Conservation (phyloP, 768 basidiomycete genomes). For the Epithele typhae region DNA sequence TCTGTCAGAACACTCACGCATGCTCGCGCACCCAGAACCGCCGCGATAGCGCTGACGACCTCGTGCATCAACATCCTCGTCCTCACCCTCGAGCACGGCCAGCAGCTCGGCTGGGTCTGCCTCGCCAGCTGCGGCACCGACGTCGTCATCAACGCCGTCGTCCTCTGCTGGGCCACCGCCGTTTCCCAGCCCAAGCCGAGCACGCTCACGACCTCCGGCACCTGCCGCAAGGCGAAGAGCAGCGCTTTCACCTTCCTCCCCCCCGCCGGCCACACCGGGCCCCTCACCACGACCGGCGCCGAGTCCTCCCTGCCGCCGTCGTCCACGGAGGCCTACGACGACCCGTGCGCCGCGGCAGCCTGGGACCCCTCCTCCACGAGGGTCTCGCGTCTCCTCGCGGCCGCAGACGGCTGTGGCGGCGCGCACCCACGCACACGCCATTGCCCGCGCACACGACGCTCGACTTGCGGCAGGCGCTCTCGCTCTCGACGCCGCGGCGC, state of each 20-base stretch:
- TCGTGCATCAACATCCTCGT: constrained; percentile 46
- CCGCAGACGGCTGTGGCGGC: too few relatives aligned
- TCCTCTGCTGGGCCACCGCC: constrained; percentile 44
- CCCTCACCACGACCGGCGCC: background rate
- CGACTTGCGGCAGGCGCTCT: too few relatives aligned
- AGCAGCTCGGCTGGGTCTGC: constrained; percentile 46
- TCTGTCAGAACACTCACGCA: background rate
- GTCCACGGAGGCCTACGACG: too few relatives aligned
- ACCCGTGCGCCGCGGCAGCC: too few relatives aligned
- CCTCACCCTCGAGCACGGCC: constrained; percentile 41
- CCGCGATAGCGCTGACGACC: constrained; percentile 42
- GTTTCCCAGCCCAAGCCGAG: background rate
- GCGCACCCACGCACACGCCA: too few relatives aligned
- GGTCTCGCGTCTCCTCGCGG: too few relatives aligned
- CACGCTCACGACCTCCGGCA: background rate
- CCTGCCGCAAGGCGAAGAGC: background rate
- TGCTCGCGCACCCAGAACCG: constrained; percentile 30
- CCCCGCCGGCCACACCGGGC: background rate
- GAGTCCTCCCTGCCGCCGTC: too few relatives aligned
- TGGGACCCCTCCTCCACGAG: too few relatives aligned
- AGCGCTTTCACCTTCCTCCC: background rate
- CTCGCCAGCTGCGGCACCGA: constrained; percentile 38
- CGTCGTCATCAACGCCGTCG: constrained; percentile 42
- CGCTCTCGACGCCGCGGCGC: too few relatives aligned
- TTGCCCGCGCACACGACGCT: too few relatives aligned